These are phyloP conservation scores for Bretschneidera sinensis DNA, from an alignment of 345 rosid genomes.

Conservation along the genomic window DNA sequence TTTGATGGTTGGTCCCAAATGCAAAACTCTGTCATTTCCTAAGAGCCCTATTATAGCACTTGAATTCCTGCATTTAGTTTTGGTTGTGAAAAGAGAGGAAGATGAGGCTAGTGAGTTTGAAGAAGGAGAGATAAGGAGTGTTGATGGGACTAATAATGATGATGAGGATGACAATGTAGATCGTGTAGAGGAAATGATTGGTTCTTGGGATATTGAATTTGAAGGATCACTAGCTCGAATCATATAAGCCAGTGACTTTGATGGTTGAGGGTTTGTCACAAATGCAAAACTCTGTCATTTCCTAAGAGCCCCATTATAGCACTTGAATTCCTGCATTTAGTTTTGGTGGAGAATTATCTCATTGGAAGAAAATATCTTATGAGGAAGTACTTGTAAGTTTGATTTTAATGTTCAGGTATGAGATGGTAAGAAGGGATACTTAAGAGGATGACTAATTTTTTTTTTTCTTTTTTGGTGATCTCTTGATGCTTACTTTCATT, in stretches of 20 bases:
- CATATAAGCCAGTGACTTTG: background rate
- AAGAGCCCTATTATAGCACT: background rate
- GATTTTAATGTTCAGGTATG: background rate
- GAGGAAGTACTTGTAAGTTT: background rate
- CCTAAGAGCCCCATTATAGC: background rate
- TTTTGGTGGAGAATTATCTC: background rate
- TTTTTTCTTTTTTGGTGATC: background rate
- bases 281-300: background rate
- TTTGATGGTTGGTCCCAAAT: slow-evolving; percentile 13
- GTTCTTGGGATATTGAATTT: slow-evolving; percentile 40
- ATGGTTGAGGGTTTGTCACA: background rate
- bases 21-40: background rate
- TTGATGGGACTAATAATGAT: slow-evolving; percentile 19
- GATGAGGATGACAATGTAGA: slow-evolving; percentile 35
- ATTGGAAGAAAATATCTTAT: too few relatives aligned
- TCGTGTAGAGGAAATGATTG: slow-evolving; percentile 44
- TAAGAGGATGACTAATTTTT: too few relatives aligned
- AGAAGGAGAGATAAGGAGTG: slow-evolving; percentile 42
- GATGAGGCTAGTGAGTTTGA: slow-evolving; percentile 25
- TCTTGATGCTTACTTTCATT: background rate
- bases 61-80: background rate
- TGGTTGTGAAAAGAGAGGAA: background rate
- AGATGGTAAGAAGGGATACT: background rate
- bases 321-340: background rate
- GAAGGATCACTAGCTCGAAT: background rate